phyloP scores from a whole-genome alignment of 176 grass and related monocot species.

The Juncus inflexus region DNA sequence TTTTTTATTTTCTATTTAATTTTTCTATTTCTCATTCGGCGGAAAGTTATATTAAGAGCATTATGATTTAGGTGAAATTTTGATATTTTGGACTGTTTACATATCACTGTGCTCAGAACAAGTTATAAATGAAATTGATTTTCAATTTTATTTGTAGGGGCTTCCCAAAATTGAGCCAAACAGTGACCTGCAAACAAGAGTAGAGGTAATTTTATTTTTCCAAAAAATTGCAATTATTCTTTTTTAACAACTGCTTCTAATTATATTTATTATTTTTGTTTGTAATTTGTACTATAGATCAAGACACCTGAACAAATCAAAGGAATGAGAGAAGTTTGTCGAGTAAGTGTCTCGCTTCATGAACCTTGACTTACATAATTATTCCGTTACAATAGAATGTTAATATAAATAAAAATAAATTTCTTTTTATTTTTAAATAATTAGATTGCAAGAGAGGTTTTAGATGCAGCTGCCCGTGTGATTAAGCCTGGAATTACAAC shows the following conservation, averaged over 20 bases:
- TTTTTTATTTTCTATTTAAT: slow-evolving; percentile 4
- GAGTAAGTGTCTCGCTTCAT: slow-evolving; percentile 48
- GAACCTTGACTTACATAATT: slow-evolving; percentile 1
- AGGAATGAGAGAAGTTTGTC: slow-evolving; percentile 96
- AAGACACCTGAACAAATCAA: slow-evolving; percentile 92
- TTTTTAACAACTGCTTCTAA: not conserved
- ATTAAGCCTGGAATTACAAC: slow-evolving; percentile 94
- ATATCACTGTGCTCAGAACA: not conserved
- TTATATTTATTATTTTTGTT: slow-evolving; percentile 12
- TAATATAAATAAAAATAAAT: not conserved
- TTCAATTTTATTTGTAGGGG: slow-evolving; percentile 41
- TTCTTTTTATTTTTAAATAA: slow-evolving; percentile 19
- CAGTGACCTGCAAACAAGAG: slow-evolving; percentile 89
- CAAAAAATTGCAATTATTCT: not conserved
- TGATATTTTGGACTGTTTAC: slow-evolving; percentile 9
- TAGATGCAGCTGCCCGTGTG: slow-evolving; percentile 81
- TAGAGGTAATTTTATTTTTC: slow-evolving; percentile 63
- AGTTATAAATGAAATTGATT: no score
- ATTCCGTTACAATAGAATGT: slow-evolving; percentile 1
- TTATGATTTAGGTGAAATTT: no score
- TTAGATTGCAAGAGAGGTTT: slow-evolving; percentile 92
- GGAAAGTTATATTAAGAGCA: no score
- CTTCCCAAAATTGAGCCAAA: slow-evolving; percentile 84
- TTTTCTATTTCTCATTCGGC: not conserved
- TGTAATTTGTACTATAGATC: slow-evolving; percentile 44